Conservation (phyloP, 495 filamentous ascomycete genomes). For the Xylaria nigripes region DNA sequence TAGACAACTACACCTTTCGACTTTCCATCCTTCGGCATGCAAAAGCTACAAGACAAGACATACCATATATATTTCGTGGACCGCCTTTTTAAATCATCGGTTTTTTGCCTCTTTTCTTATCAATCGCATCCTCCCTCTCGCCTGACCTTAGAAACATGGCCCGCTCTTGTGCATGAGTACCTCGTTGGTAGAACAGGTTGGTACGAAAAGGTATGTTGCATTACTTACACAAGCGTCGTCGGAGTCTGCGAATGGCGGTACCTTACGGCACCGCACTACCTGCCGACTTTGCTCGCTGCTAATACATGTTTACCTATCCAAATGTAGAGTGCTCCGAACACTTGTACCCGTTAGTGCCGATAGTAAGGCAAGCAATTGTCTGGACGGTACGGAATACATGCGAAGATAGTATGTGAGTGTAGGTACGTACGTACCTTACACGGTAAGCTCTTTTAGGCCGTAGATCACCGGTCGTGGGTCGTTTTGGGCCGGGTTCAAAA, state of each 20-base stretch:
- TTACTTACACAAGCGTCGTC: not conserved
- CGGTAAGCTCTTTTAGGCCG: not conserved
- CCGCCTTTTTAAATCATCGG: constrained; percentile 11
- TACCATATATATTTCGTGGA: not conserved
- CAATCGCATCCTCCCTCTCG: not conserved
- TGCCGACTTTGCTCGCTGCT: too few relatives aligned
- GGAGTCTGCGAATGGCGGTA: constrained; percentile 2
- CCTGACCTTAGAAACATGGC: constrained; percentile 11
- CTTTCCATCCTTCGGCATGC: not conserved
- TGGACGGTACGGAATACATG: not conserved
- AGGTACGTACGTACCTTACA: not conserved
- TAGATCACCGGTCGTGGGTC: not conserved
- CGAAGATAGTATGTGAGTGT: not conserved
- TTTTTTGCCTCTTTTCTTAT: constrained; percentile 4
- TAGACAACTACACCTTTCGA: not conserved
- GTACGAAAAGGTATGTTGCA: constrained; percentile 13
- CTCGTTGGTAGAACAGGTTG: constrained; percentile 15
- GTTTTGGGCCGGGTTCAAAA: not conserved
- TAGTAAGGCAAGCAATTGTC: too few relatives aligned
- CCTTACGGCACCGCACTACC: too few relatives aligned
- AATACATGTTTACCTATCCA: too few relatives aligned
- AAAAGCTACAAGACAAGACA: not conserved
- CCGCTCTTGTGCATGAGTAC: constrained; percentile 23
- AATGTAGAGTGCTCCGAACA: too few relatives aligned
- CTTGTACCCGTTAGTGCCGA: too few relatives aligned